These are phyloP conservation scores for Pouteria glomerata DNA, from an alignment of 148 eudicot genomes.

Conservation along the genomic window DNA sequence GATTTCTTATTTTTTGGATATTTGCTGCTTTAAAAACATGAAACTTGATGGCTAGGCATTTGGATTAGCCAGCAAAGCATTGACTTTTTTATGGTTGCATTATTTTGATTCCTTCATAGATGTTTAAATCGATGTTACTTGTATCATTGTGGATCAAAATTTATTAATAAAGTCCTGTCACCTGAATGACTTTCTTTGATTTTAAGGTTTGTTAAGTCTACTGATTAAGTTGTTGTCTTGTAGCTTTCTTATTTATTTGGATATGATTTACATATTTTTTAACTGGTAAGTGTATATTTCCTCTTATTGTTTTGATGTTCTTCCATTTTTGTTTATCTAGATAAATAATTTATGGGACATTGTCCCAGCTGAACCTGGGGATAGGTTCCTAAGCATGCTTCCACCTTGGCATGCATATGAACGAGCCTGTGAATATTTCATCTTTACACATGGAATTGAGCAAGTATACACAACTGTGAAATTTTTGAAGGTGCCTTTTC, in stretches of 20 bases:
- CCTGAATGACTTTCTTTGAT: neutral
- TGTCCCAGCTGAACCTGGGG: constrained; percentile 76
- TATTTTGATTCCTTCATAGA: no score
- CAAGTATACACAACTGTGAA: constrained; percentile 80
- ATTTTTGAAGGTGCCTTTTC: constrained; percentile 56
- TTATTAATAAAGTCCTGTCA: neutral
- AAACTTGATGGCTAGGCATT: no score
- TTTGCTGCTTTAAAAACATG: no score
- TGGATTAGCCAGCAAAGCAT: no score
- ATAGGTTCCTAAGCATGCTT: constrained; percentile 84
- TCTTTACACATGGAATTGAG: constrained; percentile 61
- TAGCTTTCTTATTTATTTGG: no score
- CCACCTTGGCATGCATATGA: constrained; percentile 99
- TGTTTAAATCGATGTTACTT: no score
- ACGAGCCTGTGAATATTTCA: constrained; percentile 78
- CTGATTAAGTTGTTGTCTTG: no score
- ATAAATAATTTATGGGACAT: constrained; percentile 65
- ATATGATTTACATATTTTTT: neutral
- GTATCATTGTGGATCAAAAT: no score
- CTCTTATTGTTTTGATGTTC: constrained; percentile 2
- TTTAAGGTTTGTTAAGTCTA: no score
- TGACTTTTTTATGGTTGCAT: no score
- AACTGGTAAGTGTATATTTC: neutral
- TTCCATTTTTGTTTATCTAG: constrained; percentile 30
- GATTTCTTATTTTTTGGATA: no score